Base-by-base conservation (phyloP, 2,329 filamentous ascomycete genomes). In the Pestalotiopsis sp. region DNA sequence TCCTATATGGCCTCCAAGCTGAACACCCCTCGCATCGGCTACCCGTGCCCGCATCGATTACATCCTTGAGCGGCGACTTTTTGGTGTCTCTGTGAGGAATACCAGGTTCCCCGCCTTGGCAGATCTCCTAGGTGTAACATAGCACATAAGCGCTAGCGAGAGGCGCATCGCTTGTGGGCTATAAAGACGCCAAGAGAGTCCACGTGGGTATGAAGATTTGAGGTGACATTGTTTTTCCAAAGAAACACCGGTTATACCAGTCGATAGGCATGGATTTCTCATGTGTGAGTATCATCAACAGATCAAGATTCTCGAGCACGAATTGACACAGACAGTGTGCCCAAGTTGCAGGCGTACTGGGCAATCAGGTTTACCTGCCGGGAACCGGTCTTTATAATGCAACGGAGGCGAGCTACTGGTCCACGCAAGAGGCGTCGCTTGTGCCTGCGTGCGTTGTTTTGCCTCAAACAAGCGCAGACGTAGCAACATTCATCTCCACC, bases 381-480 rank as follows among this genome's bases (percentile, higher is more conserved):
- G 68, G 66, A 5, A 66, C 66, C 2, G 27, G 39, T 52, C 52
- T 45, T 12, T 70, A 68, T 59, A 67, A 68, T 31, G 31, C 31
- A 9, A 70, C 64, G 14, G 49, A 67, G 55, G 9, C 64, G 52
- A 69, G 64, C 25, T 69, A 69, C 59, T 69, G 69, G 67, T 70
- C 67, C 2, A 69, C 36, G 3, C 67, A 70, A 36, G 66, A 70
- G 36, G 68, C 68, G 6, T 12, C 13, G 4, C 38, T 70, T 17
- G 52, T 55, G 17, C 68, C 69, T 7, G 65, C 64, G 38, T 70
- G 69, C 36, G 57, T 70, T 38, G 49, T 70, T 4, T 11, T 45
- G 20, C 69, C 69, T 13, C 38, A 70, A 38, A 67, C 52, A 14
- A 62, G 63, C 9, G 17, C 49, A 6, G 69, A 70, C 20, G 67